These are phyloP conservation scores for Tuber magnatum DNA, from an alignment of 495 filamentous ascomycete species.

Conservation along the genomic window DNA sequence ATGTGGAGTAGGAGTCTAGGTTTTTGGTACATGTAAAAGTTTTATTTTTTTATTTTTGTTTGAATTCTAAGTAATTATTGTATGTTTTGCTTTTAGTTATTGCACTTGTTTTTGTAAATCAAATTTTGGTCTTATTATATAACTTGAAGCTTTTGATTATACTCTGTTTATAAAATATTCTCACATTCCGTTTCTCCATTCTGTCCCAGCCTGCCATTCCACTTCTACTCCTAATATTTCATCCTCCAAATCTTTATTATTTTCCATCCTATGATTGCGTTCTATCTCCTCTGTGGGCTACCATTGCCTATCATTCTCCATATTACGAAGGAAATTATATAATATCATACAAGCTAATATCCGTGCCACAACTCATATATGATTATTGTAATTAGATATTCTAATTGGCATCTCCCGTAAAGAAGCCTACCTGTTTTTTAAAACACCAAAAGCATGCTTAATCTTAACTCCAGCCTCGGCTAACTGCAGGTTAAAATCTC, in stretches of 20 bases:
- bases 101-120: neutral
- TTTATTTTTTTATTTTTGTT: no score
- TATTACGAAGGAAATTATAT: neutral
- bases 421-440: neutral
- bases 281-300: neutral
- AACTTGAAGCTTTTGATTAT: neutral
- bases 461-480: neutral
- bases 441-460: neutral
- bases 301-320: neutral
- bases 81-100: neutral
- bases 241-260: neutral
- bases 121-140: neutral
- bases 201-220: neutral
- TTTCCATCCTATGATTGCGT: neutral
- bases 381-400: neutral
- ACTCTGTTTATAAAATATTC: neutral
- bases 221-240: neutral
- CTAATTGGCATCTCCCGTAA: neutral
- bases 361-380: neutral
- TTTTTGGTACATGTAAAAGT: no score
- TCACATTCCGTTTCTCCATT: neutral
- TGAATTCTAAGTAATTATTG: no score
- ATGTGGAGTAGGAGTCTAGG: no score
- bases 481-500: neutral
- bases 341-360: neutral